Evolutionary conservation across 805 yeast species (phyloP).

Genomic region (Pichia manshurica): DNA sequence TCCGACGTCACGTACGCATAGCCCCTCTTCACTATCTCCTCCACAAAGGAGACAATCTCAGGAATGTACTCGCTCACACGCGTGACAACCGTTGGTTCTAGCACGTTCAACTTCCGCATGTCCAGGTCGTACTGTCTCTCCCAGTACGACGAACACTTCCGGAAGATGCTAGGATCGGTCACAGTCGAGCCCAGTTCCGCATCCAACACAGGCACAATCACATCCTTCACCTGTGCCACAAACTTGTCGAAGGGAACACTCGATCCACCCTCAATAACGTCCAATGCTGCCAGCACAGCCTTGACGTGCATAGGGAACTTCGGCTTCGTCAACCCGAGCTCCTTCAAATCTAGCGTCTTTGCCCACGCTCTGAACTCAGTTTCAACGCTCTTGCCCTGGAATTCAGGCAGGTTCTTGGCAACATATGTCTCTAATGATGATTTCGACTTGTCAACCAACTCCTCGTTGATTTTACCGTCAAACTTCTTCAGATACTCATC

Average conservation of each 20-base stretch:
- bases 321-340: constrained; percentile 55
- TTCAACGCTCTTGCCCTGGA: constrained; percentile 21
- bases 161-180: constrained; percentile 79
- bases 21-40: constrained; percentile 68
- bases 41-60: constrained; percentile 78
- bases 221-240: constrained; percentile 58
- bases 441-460: constrained; percentile 35
- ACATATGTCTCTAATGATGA: constrained; percentile 46
- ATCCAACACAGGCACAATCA: constrained; percentile 70
- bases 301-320: constrained; percentile 80
- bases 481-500: constrained; percentile 45
- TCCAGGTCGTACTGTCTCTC: constrained; percentile 79
- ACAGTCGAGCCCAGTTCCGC: constrained; percentile 65
- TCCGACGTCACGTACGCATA: constrained; percentile 78
- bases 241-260: constrained; percentile 32
- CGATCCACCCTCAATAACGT: constrained; percentile 13
- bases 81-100: constrained; percentile 80
- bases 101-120: constrained; percentile 78
- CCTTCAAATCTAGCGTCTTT: constrained; percentile 41
- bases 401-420: constrained; percentile 46
- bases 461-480: constrained; percentile 27
- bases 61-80: constrained; percentile 95
- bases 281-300: constrained; percentile 50
- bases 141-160: constrained; percentile 82
- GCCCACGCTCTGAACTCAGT: constrained; percentile 49